These are phyloP conservation scores for Phylloporus sp. DNA, from an alignment of 768 basidiomycete species.

Conservation along the genomic window DNA sequence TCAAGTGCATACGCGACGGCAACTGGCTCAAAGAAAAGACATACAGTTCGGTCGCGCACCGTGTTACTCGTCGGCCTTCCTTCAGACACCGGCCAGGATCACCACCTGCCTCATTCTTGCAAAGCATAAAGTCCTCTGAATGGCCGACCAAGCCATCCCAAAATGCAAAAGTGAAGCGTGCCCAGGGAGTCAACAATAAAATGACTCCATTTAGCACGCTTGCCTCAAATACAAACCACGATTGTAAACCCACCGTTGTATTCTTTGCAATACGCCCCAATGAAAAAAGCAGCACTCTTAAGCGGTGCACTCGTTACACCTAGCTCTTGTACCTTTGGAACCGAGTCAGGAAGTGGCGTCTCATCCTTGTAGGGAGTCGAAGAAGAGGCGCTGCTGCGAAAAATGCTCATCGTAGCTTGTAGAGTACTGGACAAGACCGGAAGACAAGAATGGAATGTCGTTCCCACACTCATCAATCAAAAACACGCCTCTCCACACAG, in stretches of 20 bases:
- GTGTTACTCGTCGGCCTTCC: constrained; percentile 92
- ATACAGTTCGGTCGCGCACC: constrained; percentile 92
- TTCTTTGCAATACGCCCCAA: constrained; percentile 93
- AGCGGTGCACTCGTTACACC: constrained; percentile 89
- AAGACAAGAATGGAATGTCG: constrained; percentile 20
- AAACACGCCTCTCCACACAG: neutral
- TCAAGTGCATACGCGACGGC: neutral
- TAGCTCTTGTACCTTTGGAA: constrained; percentile 84
- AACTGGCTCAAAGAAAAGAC: constrained; percentile 30
- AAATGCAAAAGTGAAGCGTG: too few species aligned
- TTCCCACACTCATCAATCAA: constrained; percentile 16
- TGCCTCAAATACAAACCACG: neutral
- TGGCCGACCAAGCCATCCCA: neutral
- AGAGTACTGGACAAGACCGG: constrained; percentile 16
- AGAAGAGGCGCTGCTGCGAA: constrained; percentile 46
- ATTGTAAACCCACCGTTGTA: constrained; percentile 76
- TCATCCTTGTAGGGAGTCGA: constrained; percentile 56
- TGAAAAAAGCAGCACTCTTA: constrained; percentile 96
- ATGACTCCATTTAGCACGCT: constrained; percentile 13
- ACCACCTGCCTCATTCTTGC: constrained; percentile 81
- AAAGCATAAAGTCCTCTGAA: constrained; percentile 93
- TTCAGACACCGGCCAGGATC: constrained; percentile 92
- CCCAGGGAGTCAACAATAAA: neutral
- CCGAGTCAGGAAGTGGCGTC: constrained; percentile 57
- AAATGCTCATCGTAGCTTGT: constrained; percentile 46